Percentiles rank a stretch among this genome's conserved stretches.
Conservation (phyloP, 495 filamentous ascomycete species). For the Bacidia rubella region DNA sequence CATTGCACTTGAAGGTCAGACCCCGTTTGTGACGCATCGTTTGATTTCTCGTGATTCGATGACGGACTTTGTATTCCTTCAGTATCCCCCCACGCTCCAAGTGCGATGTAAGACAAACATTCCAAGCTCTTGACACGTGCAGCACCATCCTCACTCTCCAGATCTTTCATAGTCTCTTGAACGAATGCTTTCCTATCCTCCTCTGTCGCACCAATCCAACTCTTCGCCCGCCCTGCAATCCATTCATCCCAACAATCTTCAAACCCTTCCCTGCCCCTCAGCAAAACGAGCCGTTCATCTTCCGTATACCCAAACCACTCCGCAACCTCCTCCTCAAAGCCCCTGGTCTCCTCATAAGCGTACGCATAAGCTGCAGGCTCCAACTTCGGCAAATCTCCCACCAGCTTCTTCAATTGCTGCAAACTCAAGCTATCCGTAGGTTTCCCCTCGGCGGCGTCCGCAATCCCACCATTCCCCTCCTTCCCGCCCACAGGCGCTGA, state of each 20-base stretch:
- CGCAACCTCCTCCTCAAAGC: slow-evolving; percentile 75
- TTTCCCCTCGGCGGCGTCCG: slow-evolving; percentile 24
- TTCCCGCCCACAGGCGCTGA: no score
- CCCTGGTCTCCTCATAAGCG: slow-evolving; percentile 68
- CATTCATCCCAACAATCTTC: slow-evolving; percentile 47
- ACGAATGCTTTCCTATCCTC: slow-evolving; percentile 34
- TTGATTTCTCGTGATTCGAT: neutral
- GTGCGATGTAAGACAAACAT: slow-evolving; percentile 58
- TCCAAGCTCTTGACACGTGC: slow-evolving; percentile 53
- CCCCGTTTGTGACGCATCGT: neutral
- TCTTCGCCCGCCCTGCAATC: slow-evolving; percentile 23
- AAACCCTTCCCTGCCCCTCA: slow-evolving; percentile 58
- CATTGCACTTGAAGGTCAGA: slow-evolving; percentile 42
- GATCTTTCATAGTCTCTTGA: slow-evolving; percentile 25
- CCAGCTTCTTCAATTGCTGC: slow-evolving; percentile 64
- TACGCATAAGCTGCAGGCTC: slow-evolving; percentile 89
- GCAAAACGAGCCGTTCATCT: slow-evolving; percentile 55
- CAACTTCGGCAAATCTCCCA: slow-evolving; percentile 62
- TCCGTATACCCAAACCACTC: slow-evolving; percentile 92
- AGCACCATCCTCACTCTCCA: slow-evolving; percentile 37
- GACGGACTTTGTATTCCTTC: slow-evolving; percentile 36
- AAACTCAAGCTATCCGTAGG: slow-evolving; percentile 68
- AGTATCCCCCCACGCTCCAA: slow-evolving; percentile 67
- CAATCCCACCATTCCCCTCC: no score
- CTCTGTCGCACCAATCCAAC: slow-evolving; percentile 40